Conservation (phyloP, 202 grass and related monocot genomes). For the Carex arenaria region DNA sequence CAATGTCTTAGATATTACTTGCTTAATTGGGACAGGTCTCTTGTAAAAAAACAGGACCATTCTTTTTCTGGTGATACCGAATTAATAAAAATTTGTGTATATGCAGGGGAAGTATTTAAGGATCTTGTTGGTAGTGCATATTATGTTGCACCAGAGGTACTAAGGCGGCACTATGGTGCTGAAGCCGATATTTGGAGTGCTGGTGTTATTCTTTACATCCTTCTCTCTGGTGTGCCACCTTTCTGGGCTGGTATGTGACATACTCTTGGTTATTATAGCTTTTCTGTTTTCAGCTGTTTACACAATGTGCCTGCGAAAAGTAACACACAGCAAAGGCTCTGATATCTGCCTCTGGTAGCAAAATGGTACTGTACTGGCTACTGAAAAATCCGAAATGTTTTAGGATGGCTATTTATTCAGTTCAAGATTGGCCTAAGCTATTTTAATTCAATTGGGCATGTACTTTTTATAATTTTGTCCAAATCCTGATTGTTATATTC, state of each 20-base stretch:
- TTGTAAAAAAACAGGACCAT: not conserved
- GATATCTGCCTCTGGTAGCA: not conserved
- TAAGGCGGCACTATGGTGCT: constrained; percentile 71
- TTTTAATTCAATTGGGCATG: not conserved
- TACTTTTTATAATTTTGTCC: not conserved
- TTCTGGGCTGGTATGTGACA: constrained; percentile 82
- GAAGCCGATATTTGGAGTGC: constrained; percentile 98
- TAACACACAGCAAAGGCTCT: not conserved
- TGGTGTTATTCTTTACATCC: constrained; percentile 97
- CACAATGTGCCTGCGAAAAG: not conserved
- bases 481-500: not conserved
- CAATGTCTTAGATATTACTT: not conserved
- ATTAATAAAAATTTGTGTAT: not conserved
- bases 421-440: not conserved
- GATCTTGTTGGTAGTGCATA: constrained; percentile 98
- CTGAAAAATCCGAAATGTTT: not conserved
- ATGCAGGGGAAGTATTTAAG: constrained; percentile 78
- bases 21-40: not conserved
- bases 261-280: not conserved
- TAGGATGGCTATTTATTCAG: not conserved
- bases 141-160: constrained; percentile 96
- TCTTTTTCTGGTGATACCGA: not conserved
- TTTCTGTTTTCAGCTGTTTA: not conserved
- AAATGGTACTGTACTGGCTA: not conserved
- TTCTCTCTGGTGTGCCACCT: constrained; percentile 93